Evolutionary conservation across 106 monocot species (phyloP), one percentile per base, ranked within the genome.

Genomic region (Amphibolis antarctica): DNA sequence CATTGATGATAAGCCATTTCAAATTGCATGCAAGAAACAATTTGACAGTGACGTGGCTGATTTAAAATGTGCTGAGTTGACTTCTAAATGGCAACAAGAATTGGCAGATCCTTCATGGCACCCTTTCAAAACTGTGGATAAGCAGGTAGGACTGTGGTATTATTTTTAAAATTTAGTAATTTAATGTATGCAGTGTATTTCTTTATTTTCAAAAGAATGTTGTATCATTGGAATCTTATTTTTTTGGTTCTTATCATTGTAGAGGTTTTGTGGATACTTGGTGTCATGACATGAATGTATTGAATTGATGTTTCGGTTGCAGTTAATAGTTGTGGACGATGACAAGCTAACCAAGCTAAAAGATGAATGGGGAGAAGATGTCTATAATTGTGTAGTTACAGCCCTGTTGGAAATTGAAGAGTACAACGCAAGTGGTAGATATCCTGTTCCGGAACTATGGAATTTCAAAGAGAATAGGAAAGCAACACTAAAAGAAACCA

Each of bases 371-470:
- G 69, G 69, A 20, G 46, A 69, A 26, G 69, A 46, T 48, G 69
- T 28, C 4, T 69, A 69, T 42, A 18, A 29, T 2, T 19, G 58
- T 19, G 69, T 69, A 20, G 27, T 44, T 28, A 69, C 5, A 59
- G 69, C 69, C 21, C 58, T 69, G 26, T 0, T 15, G n/a, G 69
- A 69, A 46, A 18, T 69, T 9, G 30, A 46, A 30, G 69, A 69
- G 22, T 69, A 69, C 29, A 69, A 69, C 45, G 27, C 57, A 10
- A 69, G 69, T 59, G 69, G 69, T 17, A 31, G 71, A 19, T 71
- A 71, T 21, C 21, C 45, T 18, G 63, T 71, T 10, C 30, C 50
- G 20, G 71, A 71, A 42, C 36, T 71, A 4, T 71, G 71, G 71
- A 62, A 71, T 28, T 55, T 54, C 54, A 71, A 71, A 44, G 62